Evolutionary conservation across 202 grass and related monocot species (phyloP).

Genomic region (Brachypodium distachyon): DNA sequence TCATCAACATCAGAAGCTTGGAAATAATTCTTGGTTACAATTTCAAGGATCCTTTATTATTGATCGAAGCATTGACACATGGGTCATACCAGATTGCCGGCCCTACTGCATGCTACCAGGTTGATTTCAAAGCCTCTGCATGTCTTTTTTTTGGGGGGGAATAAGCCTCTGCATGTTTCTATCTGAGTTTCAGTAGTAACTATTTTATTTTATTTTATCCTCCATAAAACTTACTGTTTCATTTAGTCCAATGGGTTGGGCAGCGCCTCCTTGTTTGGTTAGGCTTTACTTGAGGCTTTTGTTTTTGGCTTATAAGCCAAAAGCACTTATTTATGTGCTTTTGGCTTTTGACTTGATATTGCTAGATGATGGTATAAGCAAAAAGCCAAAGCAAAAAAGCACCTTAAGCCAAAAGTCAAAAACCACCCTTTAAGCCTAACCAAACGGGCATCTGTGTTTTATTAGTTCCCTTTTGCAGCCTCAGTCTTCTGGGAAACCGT

Average conservation of each 20-base stretch:
- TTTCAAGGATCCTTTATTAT: slow-evolving; percentile 45
- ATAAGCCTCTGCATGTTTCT: not conserved
- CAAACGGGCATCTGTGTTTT: too few species aligned
- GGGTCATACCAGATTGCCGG: slow-evolving; percentile 52
- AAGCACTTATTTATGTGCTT: too few species aligned
- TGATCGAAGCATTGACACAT: slow-evolving; percentile 79
- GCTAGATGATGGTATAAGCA: too few species aligned
- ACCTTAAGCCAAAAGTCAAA: too few species aligned
- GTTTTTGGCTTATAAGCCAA: not conserved
- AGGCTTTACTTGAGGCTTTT: too few species aligned
- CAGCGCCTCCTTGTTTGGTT: not conserved
- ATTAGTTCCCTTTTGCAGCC: not conserved
- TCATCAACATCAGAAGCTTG: slow-evolving; percentile 47
- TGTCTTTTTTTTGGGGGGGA: too few species aligned
- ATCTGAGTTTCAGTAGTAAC: not conserved
- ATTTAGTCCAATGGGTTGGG: not conserved
- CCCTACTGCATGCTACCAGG: slow-evolving; percentile 60
- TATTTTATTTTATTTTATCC: not conserved
- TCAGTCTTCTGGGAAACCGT: not conserved
- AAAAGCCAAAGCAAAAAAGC: too few species aligned
- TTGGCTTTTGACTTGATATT: too few species aligned
- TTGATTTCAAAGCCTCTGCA: slow-evolving; percentile 15
- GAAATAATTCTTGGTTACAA: slow-evolving; percentile 38
- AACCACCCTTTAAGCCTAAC: too few species aligned
- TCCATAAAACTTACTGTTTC: not conserved